These are phyloP conservation scores for Aspergillus indologenus DNA, from an alignment of 495 filamentous ascomycete genomes.

Conservation along the genomic window DNA sequence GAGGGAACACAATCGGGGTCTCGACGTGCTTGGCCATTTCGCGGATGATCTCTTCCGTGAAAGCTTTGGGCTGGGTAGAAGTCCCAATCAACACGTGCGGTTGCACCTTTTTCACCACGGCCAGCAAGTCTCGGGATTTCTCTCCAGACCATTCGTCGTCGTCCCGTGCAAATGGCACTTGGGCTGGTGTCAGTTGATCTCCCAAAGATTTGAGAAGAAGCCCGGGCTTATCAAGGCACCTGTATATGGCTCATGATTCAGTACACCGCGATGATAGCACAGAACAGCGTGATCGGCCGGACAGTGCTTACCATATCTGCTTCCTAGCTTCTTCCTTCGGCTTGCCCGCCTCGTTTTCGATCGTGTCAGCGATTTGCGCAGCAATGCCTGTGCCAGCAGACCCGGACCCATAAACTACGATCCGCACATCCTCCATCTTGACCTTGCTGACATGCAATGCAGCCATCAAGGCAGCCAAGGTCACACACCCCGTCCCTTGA, in stretches of 20 bases:
- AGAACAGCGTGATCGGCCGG: neutral
- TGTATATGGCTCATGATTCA: slow-evolving; percentile 22
- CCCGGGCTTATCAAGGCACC: slow-evolving; percentile 84
- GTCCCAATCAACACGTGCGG: slow-evolving; percentile 83
- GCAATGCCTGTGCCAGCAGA: slow-evolving; percentile 86
- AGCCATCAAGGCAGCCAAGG: slow-evolving; percentile 75
- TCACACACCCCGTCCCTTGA: slow-evolving; percentile 86
- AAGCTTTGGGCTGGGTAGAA: slow-evolving; percentile 75
- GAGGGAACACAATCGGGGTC: slow-evolving; percentile 76
- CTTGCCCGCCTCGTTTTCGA: slow-evolving; percentile 63
- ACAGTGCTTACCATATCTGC: slow-evolving; percentile 69
- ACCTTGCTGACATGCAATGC: slow-evolving; percentile 66
- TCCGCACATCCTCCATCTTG: slow-evolving; percentile 61
- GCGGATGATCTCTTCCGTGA: slow-evolving; percentile 68
- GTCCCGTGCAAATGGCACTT: slow-evolving; percentile 62
- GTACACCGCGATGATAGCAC: slow-evolving; percentile 2
- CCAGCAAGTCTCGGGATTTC: slow-evolving; percentile 54
- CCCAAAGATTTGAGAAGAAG: slow-evolving; percentile 64
- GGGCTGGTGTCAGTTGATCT: slow-evolving; percentile 59
- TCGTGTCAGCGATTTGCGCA: slow-evolving; percentile 77
- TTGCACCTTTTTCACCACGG: slow-evolving; percentile 66
- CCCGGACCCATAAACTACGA: slow-evolving; percentile 77
- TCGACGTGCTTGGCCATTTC: slow-evolving; percentile 80
- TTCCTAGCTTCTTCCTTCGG: slow-evolving; percentile 70
- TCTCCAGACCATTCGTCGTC: slow-evolving; percentile 62